Evolutionary conservation across 805 yeast genomes (phyloP), one percentile per base, ranked within the genome.

Genomic region (Soucietia sequanensis): DNA sequence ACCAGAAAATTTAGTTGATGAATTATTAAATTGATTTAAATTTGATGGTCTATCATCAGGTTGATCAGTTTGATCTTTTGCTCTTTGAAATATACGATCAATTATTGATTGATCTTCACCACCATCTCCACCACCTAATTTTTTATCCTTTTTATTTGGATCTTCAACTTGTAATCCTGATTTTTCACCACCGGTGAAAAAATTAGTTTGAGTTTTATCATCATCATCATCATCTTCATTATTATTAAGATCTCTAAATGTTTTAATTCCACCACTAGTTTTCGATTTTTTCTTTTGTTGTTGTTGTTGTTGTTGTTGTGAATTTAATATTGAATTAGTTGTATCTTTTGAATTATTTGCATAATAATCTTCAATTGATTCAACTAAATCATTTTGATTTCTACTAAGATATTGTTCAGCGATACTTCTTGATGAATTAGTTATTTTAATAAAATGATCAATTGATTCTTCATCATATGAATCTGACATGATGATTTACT

Each of bases 151-250:
- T 37, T 62, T 62, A 44, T 69, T 69, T 16, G 93, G 93, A 50
- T 84, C 84, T 47, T 86, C 87, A 14, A 85, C 90, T 55, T 83
- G 84, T 43, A 85, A 65, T 4, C 80, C 93, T 1, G 90, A 82
- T 38, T 85, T 84, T 55, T 84, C 90, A 16, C 75, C 87, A 11
- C 81, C 81, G 1, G 85, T 81, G 59, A 76, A 80, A 41, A 80
- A 75, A 48, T 80, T 78, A 20, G 58, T 58, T 34, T 61, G 54
- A 38, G 81, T 75, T 24, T 71, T 73, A 38, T 76, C 81, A 42
- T 75, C 79, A n/a, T 68, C 76, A 6, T 68, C 74, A 27, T 65
- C 76, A 12, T 65, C 67, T 8, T 64, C 74, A 12, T 60, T 62
- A 14, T 58, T 56, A 29, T 64, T 60, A 43, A 68, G 57, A 43